A percentile compares a stretch with the other conserved stretches of the same genome.
Evolutionary conservation across 257 asterid species (phyloP).

Genomic region (Scutellaria barbata): DNA sequence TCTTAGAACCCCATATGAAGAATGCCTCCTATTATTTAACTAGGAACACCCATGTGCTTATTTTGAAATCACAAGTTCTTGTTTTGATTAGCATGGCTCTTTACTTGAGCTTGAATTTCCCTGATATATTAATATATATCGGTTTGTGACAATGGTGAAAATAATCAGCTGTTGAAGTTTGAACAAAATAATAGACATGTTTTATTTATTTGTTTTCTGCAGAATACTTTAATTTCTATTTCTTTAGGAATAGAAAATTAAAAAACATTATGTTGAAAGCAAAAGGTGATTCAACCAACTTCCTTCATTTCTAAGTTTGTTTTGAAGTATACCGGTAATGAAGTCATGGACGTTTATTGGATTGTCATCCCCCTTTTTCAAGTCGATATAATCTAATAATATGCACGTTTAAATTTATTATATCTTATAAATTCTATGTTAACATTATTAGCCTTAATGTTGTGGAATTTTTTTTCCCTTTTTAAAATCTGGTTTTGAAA

Average conservation of each 20-base stretch:
- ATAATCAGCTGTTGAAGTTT: not conserved
- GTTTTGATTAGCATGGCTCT: not conserved
- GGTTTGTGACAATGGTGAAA: not conserved
- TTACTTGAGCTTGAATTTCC: not conserved
- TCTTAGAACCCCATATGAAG: conserved; percentile 11
- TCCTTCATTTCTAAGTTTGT: not conserved
- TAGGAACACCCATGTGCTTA: not conserved
- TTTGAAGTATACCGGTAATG: not conserved
- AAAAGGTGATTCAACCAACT: not conserved
- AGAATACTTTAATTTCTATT: too few relatives aligned
- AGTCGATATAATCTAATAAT: too few relatives aligned
- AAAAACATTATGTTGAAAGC: too few relatives aligned
- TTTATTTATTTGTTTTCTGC: not conserved
- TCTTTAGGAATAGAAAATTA: too few relatives aligned
- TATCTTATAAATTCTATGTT: too few relatives aligned
- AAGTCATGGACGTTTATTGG: not conserved
- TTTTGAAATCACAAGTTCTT: not conserved
- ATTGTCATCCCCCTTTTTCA: not conserved
- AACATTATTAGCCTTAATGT: too few relatives aligned
- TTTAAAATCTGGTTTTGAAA: too few relatives aligned
- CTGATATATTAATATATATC: too few relatives aligned
- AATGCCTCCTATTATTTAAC: conserved; percentile 1
- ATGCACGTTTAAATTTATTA: not conserved
- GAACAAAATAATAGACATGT: not conserved
- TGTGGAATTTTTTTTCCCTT: too few relatives aligned